These are phyloP conservation scores for Sporothrix sp. DNA, from an alignment of 2,329 filamentous ascomycete species.

Conservation along the genomic window DNA sequence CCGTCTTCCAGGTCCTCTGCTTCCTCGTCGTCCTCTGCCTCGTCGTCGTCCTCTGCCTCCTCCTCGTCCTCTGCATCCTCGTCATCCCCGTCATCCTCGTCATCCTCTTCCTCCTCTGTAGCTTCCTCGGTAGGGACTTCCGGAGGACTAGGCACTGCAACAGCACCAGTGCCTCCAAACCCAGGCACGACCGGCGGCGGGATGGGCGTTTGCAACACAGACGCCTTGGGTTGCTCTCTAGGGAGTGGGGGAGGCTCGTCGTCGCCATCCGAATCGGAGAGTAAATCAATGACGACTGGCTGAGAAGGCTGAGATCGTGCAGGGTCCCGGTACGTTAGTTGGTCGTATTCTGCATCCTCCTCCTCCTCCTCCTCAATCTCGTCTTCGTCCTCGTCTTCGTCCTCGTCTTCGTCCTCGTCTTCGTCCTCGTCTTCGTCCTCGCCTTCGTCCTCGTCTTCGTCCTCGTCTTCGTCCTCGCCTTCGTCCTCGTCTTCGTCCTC, in stretches of 20 bases:
- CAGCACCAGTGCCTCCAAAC: slow-evolving; percentile 14
- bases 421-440: too few species aligned
- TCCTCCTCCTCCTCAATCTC: background rate
- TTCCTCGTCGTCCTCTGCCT: slow-evolving; percentile 1
- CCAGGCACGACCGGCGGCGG: slow-evolving; percentile 2
- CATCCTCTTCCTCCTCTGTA: too few species aligned
- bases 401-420: background rate
- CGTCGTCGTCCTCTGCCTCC: slow-evolving; percentile 5
- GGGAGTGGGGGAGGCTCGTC: background rate
- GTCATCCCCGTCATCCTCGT: slow-evolving; percentile 7
- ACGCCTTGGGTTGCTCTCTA: background rate
- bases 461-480: too few species aligned
- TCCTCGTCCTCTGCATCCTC: slow-evolving; percentile 1
- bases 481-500: background rate
- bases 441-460: background rate
- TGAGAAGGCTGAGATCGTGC: background rate
- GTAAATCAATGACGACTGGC: slow-evolving; percentile 37
- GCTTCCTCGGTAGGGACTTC: background rate
- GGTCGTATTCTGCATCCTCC: background rate
- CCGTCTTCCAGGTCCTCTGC: slow-evolving; percentile 1
- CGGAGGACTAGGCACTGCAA: background rate
- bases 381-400: too few species aligned
- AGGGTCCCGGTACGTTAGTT: background rate
- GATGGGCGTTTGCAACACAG: background rate
- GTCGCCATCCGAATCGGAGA: slow-evolving; percentile 37